A percentile compares a stretch with the other conserved stretches of the same genome.
Conservation (phyloP, 768 basidiomycete species). For the Tephrocybe sp. region DNA sequence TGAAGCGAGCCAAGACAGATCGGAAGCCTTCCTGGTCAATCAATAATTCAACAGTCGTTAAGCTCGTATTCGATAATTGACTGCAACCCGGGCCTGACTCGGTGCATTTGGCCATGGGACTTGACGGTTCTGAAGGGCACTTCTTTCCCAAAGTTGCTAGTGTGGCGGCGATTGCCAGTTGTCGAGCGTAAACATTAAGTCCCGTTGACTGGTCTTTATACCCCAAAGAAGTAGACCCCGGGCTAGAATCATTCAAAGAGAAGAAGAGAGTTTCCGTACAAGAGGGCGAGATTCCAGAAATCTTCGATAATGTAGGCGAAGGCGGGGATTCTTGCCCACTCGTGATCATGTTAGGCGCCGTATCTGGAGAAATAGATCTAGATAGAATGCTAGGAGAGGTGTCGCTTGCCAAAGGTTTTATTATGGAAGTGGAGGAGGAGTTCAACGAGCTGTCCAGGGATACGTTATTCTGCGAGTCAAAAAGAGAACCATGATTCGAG, state of each 20-base stretch:
- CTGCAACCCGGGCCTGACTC: background rate
- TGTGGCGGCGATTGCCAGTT: constrained; percentile 10
- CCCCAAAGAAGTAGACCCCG: background rate
- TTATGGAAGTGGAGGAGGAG: background rate
- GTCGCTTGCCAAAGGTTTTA: background rate
- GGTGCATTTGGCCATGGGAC: constrained; percentile 1
- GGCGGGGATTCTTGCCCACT: background rate
- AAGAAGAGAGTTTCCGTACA: background rate
- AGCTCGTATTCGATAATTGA: background rate
- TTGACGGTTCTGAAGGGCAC: constrained; percentile 13
- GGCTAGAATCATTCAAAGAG: constrained; percentile 7
- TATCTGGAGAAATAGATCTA: background rate
- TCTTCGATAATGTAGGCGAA: background rate
- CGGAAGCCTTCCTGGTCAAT: constrained; percentile 88
- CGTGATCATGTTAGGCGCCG: background rate
- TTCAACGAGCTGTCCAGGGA: background rate
- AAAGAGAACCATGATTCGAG: background rate
- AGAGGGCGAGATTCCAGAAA: background rate
- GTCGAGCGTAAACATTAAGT: background rate
- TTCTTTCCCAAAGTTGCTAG: constrained; percentile 11
- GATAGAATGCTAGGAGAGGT: background rate
- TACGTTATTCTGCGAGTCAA: background rate
- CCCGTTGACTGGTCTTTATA: background rate
- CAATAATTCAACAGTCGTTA: constrained; percentile 52
- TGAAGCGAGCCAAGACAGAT: constrained; percentile 55